Conservation (phyloP, 2,329 filamentous ascomycete genomes). For the Ophiostoma tasmaniense region DNA sequence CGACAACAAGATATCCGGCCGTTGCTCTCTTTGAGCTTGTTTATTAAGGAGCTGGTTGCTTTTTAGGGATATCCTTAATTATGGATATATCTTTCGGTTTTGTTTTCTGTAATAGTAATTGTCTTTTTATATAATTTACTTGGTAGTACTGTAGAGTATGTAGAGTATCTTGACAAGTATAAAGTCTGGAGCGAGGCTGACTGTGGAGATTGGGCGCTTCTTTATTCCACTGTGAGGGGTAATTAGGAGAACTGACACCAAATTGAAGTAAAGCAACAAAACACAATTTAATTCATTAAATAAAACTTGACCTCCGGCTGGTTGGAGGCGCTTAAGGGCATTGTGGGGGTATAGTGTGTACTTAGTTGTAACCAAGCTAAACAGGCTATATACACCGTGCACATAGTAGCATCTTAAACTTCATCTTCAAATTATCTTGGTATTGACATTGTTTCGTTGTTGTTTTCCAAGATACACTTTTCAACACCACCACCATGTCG, state of each 20-base stretch:
- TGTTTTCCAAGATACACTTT: background rate
- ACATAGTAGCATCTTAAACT: background rate
- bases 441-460: background rate
- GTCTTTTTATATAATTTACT: too few relatives aligned
- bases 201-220: background rate
- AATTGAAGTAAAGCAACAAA: background rate
- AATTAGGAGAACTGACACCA: background rate
- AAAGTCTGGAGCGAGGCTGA: background rate
- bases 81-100: background rate
- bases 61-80: background rate
- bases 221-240: background rate
- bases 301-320: background rate
- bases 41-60: background rate
- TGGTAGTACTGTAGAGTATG: too few relatives aligned
- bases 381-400: background rate
- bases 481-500: background rate
- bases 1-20: background rate
- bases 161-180: too few relatives aligned
- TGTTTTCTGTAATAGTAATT: background rate
- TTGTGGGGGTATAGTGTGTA: background rate
- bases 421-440: too few relatives aligned
- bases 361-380: background rate
- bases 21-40: background rate
- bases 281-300: background rate
- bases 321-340: background rate